phyloP scores from a whole-genome alignment of 2,329 filamentous ascomycete genomes.

The Fusarium liriodendri region DNA sequence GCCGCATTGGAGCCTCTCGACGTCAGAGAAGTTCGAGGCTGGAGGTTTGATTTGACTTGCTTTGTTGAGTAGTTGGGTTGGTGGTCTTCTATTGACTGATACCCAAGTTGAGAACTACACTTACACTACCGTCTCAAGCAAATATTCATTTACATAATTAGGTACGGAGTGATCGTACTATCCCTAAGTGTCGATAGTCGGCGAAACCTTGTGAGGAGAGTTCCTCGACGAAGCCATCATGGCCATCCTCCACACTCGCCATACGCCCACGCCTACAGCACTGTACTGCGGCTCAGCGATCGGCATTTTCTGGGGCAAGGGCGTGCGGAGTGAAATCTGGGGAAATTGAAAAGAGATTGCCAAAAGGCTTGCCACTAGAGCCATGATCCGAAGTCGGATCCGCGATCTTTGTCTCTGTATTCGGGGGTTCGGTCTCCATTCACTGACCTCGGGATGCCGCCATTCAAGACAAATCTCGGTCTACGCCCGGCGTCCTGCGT shows the following conservation, averaged over 20 bases:
- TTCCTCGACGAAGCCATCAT: conserved; percentile 26
- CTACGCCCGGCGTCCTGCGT: conserved; percentile 17
- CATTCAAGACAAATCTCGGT: conserved; percentile 8
- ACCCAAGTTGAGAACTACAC: background rate
- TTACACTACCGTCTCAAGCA: background rate
- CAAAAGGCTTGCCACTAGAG: conserved; percentile 4
- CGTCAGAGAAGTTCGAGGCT: background rate
- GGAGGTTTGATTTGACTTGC: background rate
- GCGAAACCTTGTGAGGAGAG: conserved; percentile 23
- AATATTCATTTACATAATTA: background rate
- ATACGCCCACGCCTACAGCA: conserved; percentile 7
- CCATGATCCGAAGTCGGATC: conserved; percentile 30
- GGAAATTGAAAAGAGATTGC: conserved; percentile 9
- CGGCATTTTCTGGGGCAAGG: conserved; percentile 30
- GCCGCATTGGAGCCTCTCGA: background rate
- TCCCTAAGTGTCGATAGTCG: background rate
- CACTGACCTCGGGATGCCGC: conserved; percentile 22
- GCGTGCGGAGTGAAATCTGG: conserved; percentile 32
- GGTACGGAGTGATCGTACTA: background rate
- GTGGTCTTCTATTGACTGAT: background rate
- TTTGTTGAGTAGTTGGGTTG: background rate
- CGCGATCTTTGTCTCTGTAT: conserved; percentile 9
- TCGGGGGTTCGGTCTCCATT: background rate
- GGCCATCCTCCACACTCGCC: conserved; percentile 11
- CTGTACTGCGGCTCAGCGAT: conserved; percentile 18